Percentiles rank a stretch among this genome's conserved stretches.
These are phyloP conservation scores for Pseudognaphalium luteoalbum DNA, from an alignment of 129 eudicot genomes.

Conservation along the genomic window DNA sequence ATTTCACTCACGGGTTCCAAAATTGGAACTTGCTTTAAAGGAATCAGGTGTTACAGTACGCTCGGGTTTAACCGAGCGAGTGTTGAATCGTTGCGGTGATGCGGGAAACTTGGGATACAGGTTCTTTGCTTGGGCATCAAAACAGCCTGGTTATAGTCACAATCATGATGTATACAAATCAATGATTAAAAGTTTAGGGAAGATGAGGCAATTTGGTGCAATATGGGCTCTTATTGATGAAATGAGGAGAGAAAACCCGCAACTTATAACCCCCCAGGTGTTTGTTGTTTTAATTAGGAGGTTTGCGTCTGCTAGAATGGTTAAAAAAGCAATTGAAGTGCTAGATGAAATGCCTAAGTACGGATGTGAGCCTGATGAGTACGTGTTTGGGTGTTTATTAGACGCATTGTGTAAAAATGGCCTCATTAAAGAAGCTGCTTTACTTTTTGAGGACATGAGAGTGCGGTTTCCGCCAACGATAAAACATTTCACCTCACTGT, in stretches of 20 bases:
- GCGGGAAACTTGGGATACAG: conserved; percentile 82
- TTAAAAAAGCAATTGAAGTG: conserved; percentile 81
- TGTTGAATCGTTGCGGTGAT: conserved; percentile 81
- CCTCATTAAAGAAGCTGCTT: conserved; percentile 78
- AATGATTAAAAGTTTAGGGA: conserved; percentile 65
- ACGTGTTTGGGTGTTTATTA: conserved; percentile 80
- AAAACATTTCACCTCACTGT: conserved; percentile 72
- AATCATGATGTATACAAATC: conserved; percentile 73
- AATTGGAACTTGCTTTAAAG: conserved; percentile 77
- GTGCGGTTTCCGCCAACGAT: conserved; percentile 61
- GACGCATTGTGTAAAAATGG: conserved; percentile 90
- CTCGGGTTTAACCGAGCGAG: conserved; percentile 70
- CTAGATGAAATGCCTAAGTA: conserved; percentile 90
- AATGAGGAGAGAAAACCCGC: conserved; percentile 80
- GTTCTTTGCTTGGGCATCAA: conserved; percentile 80
- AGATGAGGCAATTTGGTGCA: conserved; percentile 86
- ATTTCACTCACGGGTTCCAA: conserved; percentile 77
- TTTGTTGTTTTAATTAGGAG: conserved; percentile 78
- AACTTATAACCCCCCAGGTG: conserved; percentile 63
- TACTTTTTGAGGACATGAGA: conserved; percentile 74
- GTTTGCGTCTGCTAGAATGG: conserved; percentile 84
- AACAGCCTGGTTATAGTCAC: conserved; percentile 66
- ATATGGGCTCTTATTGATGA: conserved; percentile 89
- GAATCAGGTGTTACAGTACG: conserved; percentile 70
- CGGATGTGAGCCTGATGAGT: conserved; percentile 83